Evolutionary conservation across 805 yeast genomes (phyloP).

Genomic region (Blastobotrys mokoenaii): DNA sequence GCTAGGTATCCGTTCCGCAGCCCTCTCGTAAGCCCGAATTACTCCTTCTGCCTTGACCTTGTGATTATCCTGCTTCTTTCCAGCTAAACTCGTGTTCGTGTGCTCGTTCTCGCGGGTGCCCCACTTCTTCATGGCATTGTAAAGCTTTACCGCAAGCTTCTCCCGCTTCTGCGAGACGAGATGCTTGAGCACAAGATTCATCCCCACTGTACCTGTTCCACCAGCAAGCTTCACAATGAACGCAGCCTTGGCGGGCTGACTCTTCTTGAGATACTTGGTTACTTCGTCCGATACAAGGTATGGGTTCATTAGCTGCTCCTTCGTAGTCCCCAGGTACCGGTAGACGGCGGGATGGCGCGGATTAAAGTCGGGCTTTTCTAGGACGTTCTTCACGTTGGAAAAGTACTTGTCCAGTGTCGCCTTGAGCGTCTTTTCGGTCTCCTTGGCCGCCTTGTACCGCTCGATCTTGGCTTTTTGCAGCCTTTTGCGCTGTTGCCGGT

Average conservation of each 20-base stretch:
- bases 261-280: constrained; percentile 7
- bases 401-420: constrained; percentile 1
- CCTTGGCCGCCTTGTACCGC: background rate
- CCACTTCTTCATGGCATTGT: constrained; percentile 14
- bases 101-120: constrained; percentile 11
- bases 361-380: constrained; percentile 7
- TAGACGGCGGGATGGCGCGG: constrained; percentile 9
- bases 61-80: background rate
- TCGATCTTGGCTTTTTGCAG: background rate
- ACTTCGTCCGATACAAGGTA: constrained; percentile 13
- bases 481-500: background rate
- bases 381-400: constrained; percentile 5
- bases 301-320: constrained; percentile 10
- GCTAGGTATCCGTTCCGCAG: background rate
- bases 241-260: constrained; percentile 10
- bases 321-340: constrained; percentile 11
- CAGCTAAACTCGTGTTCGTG: constrained; percentile 1
- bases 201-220: constrained; percentile 13
- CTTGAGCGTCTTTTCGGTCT: background rate
- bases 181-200: constrained; percentile 13
- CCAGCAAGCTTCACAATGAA: constrained; percentile 12
- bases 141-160: constrained; percentile 9
- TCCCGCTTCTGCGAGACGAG: constrained; percentile 1
- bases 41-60: background rate
- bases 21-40: background rate